Conservation (phyloP, 345 rosid species). For the Gossypium herbaceum region DNA sequence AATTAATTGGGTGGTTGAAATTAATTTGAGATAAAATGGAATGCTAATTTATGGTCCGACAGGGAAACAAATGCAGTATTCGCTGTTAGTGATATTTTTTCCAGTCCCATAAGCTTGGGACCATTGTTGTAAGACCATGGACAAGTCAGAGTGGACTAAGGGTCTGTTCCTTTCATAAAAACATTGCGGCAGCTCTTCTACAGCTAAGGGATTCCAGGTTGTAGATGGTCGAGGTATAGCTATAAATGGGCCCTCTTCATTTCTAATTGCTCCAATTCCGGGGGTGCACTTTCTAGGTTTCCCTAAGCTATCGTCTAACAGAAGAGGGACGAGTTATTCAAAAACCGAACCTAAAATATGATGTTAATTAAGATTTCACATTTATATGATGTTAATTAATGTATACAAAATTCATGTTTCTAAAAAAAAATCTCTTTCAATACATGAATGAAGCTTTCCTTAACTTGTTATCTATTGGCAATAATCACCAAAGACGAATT, state of each 20-base stretch:
- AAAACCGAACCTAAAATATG: too few relatives aligned
- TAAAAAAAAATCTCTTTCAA: too few relatives aligned
- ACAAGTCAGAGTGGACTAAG: constrained; percentile 5
- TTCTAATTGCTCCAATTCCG: constrained; percentile 6
- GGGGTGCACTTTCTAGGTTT: neutral
- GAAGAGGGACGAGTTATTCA: too few relatives aligned
- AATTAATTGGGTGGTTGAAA: neutral
- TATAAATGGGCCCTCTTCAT: constrained; percentile 10
- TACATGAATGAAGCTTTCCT: too few relatives aligned
- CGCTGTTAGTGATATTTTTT: neutral
- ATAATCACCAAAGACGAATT: too few relatives aligned
- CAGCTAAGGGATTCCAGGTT: constrained; percentile 29
- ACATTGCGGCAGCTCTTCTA: constrained; percentile 21
- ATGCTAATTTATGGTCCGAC: neutral
- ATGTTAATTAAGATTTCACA: too few relatives aligned
- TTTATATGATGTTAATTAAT: too few relatives aligned
- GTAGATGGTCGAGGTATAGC: constrained; percentile 1
- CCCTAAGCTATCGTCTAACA: neutral
- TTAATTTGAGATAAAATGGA: neutral
- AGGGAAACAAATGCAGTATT: neutral
- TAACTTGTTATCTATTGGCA: too few relatives aligned
- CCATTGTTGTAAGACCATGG: constrained; percentile 25
- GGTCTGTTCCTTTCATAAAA: constrained; percentile 6
- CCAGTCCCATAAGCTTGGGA: constrained; percentile 31
- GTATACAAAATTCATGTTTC: too few relatives aligned